These are phyloP conservation scores for Erythrophleum ivorense DNA, from an alignment of 331 rosid genomes.

Conservation along the genomic window DNA sequence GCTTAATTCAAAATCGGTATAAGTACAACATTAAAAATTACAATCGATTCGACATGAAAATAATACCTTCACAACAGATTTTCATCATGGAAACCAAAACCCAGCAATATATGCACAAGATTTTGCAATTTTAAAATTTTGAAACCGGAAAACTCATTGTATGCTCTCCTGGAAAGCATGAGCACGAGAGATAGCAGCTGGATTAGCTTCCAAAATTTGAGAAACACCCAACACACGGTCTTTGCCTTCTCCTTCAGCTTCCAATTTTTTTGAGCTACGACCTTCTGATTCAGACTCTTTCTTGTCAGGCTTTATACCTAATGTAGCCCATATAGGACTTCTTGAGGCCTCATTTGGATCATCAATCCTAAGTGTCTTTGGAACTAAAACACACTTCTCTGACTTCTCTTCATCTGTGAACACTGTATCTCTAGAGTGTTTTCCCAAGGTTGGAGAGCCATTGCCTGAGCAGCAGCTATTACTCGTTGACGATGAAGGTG, in stretches of 20 bases:
- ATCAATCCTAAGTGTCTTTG: conserved; percentile 54
- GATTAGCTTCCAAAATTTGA: conserved; percentile 51
- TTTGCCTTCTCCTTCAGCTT: conserved; percentile 47
- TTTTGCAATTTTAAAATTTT: conserved; percentile 30
- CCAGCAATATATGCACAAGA: conserved; percentile 40
- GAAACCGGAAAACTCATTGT: conserved; percentile 30
- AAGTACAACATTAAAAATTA: conserved; percentile 33
- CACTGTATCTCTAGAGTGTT: conserved; percentile 54
- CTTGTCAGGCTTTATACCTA: conserved; percentile 43
- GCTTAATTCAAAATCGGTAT: conserved; percentile 27
- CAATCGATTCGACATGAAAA: conserved; percentile 26
- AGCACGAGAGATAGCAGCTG: conserved; percentile 44
- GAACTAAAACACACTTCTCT: conserved; percentile 50
- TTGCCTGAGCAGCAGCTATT: conserved; percentile 53
- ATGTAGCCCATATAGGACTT: conserved; percentile 49
- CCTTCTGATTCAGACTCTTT: conserved; percentile 31
- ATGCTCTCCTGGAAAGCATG: conserved; percentile 45
- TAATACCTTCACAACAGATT: conserved; percentile 4
- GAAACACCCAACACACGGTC: conserved; percentile 41
- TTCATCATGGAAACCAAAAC: conserved; percentile 38
- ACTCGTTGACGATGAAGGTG: conserved; percentile 52
- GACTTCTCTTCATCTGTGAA: conserved; percentile 48
- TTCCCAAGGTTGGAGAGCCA: conserved; percentile 57
- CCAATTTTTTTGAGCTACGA: conserved; percentile 16
- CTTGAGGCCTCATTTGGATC: conserved; percentile 52